Percentiles rank a stretch among this genome's conserved stretches.
Evolutionary conservation across 2,329 filamentous ascomycete genomes (phyloP).

Genomic region (Aspergillus costaricaensis): DNA sequence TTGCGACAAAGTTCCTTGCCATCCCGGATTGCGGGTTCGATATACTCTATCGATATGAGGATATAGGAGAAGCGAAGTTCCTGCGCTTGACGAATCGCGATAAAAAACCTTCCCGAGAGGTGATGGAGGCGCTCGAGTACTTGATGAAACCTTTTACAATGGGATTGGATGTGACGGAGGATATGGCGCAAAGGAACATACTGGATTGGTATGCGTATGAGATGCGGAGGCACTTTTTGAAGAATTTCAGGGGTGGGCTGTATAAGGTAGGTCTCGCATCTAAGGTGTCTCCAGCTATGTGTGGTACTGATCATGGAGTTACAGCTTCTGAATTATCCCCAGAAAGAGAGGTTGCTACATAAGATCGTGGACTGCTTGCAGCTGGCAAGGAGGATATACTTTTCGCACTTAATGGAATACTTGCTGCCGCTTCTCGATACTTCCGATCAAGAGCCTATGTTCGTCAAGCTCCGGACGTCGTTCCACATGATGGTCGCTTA

Average conservation of each 20-base stretch:
- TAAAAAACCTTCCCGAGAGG: conserved; percentile 31
- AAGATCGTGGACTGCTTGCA: conserved; percentile 39
- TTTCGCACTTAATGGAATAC: conserved; percentile 38
- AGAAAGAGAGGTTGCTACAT: conserved; percentile 30
- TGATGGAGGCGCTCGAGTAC: conserved; percentile 37
- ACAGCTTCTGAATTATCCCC: conserved; percentile 29
- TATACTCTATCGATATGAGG: conserved; percentile 25
- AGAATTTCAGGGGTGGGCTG: conserved; percentile 38
- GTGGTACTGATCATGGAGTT: conserved; percentile 8
- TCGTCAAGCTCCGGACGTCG: conserved; percentile 43
- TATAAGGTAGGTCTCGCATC: conserved; percentile 31
- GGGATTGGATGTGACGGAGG: conserved; percentile 18
- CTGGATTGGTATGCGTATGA: conserved; percentile 48
- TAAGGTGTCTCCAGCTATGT: not conserved
- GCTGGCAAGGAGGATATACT: conserved; percentile 40
- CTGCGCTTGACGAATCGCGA: conserved; percentile 35
- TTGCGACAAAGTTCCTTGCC: conserved; percentile 42
- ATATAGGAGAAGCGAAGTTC: conserved; percentile 30
- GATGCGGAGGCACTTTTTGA: conserved; percentile 45
- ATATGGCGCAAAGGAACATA: conserved; percentile 32
- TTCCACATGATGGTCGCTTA: conserved; percentile 53
- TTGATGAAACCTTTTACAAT: conserved; percentile 26
- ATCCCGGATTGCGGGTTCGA: conserved; percentile 40
- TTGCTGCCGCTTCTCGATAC: conserved; percentile 32
- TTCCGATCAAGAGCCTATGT: conserved; percentile 31